Evolutionary conservation across 2,329 filamentous ascomycete species (phyloP).

Genomic region (Fusarium mexicanum): DNA sequence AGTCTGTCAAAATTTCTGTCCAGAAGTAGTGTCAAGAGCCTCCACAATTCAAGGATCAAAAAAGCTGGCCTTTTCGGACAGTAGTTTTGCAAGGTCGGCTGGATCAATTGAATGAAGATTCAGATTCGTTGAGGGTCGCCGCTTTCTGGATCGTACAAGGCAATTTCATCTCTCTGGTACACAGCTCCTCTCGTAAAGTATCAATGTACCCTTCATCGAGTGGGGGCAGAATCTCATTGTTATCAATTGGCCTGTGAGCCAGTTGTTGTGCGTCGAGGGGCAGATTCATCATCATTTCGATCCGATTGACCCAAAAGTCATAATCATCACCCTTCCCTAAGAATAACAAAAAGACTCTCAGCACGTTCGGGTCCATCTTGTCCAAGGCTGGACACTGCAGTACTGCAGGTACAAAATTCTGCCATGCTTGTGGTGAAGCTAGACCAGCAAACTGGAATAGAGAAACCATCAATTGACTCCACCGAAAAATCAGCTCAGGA

Average conservation of each 20-base stretch:
- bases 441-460: constrained; percentile 35
- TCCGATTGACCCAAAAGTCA: constrained; percentile 15
- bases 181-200: neutral
- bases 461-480: constrained; percentile 28
- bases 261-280: neutral
- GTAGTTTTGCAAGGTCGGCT: neutral
- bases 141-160: neutral
- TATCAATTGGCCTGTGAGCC: neutral
- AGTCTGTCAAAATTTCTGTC: no score
- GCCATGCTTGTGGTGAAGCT: constrained; percentile 20
- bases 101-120: neutral
- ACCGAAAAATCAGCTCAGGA: constrained; percentile 30
- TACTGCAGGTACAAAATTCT: neutral
- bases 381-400: neutral
- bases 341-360: constrained; percentile 18
- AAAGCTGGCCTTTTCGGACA: neutral
- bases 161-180: neutral
- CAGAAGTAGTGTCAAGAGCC: neutral
- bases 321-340: constrained; percentile 19
- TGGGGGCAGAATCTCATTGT: neutral
- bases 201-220: neutral
- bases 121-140: neutral
- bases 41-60: neutral
- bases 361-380: neutral
- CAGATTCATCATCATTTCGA: neutral